phyloP scores from a whole-genome alignment of 306 rosid genomes.

The Hippophae rhamnoides region DNA sequence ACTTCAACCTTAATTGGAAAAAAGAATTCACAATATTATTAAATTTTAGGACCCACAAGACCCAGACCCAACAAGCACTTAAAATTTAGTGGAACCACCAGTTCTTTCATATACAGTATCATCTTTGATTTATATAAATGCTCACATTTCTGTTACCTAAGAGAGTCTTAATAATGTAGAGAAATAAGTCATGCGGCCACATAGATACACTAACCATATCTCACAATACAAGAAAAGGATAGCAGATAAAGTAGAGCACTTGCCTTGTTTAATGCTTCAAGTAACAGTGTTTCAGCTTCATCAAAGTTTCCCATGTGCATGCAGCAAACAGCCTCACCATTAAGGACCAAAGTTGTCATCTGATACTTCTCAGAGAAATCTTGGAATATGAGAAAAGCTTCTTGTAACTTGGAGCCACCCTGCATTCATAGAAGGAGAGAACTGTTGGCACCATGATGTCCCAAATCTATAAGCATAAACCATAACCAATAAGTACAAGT shows the following conservation, averaged over 20 bases:
- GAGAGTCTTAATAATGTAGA: not conserved
- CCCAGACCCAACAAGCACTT: too few relatives aligned
- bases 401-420: conserved; percentile 99
- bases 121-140: too few relatives aligned
- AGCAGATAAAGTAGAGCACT: conserved; percentile 11
- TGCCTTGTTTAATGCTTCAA: conserved; percentile 91
- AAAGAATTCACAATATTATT: too few relatives aligned
- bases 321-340: conserved; percentile 98
- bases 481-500: not conserved
- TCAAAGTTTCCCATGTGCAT: conserved; percentile 98
- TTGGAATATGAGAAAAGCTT: conserved; percentile 90
- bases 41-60: too few relatives aligned
- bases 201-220: not conserved
- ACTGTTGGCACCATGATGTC: not conserved
- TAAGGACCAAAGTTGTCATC: conserved; percentile 78
- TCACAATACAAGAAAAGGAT: conserved; percentile 1
- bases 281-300: conserved; percentile 89
- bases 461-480: not conserved
- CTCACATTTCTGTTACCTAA: too few relatives aligned
- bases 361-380: conserved; percentile 97
- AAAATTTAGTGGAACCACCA: too few relatives aligned
- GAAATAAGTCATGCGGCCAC: not conserved
- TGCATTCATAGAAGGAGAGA: conserved; percentile 26
- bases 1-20: too few relatives aligned
- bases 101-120: too few relatives aligned